Evolutionary conservation across 139 green algal genomes (phyloP).

Genomic region (Yamagishiella unicocca): DNA sequence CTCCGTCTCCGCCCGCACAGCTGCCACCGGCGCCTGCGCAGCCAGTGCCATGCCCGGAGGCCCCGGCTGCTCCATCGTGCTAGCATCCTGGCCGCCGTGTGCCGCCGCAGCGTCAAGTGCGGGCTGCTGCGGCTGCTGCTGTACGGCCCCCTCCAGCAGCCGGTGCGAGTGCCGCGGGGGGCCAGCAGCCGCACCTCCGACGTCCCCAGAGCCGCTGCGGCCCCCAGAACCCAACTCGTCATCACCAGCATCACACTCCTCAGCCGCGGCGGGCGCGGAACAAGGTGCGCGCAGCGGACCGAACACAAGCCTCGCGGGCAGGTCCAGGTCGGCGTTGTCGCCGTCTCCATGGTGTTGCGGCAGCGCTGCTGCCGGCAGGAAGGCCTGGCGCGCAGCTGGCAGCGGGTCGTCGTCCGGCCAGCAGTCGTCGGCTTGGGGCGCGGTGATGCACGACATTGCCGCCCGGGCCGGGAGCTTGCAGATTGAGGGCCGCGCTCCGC

Average conservation of each 20-base stretch:
- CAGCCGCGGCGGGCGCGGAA: neutral
- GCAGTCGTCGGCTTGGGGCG: neutral
- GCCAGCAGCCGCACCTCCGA: neutral
- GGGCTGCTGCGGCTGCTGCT: neutral
- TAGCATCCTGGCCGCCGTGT: no score
- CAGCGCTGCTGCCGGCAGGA: neutral
- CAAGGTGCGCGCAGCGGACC: neutral
- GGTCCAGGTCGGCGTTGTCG: neutral
- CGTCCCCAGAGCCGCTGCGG: neutral
- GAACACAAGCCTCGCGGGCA: neutral
- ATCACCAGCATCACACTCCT: neutral
- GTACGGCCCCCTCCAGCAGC: neutral
- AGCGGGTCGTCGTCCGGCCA: neutral
- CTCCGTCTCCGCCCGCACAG: no score
- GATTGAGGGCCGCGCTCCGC: no score
- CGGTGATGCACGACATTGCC: conserved; percentile 16
- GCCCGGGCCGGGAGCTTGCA: neutral
- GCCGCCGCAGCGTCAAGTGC: neutral
- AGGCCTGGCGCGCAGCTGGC: neutral
- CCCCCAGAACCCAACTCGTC: neutral
- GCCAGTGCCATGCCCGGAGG: no score
- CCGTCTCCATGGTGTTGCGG: neutral
- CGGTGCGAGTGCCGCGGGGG: neutral
- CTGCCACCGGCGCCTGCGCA: no score
- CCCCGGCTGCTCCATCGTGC: no score